These are phyloP conservation scores for Chrysosporium queenslandicum DNA, from an alignment of 2,329 filamentous ascomycete species.

Conservation along the genomic window DNA sequence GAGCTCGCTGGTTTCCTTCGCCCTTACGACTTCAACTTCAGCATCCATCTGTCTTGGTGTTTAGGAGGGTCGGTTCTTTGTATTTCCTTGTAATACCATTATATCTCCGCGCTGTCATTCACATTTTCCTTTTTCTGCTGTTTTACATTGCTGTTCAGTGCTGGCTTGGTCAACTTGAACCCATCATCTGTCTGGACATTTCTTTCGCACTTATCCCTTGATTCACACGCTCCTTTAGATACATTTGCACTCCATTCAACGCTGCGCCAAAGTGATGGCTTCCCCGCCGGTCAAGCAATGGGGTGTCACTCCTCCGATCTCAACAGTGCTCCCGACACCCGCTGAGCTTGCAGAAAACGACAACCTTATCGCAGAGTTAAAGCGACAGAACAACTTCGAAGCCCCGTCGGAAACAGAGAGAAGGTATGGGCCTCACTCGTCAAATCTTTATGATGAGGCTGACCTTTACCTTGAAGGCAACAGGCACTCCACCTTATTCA, in stretches of 20 bases:
- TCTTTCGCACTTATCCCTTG: neutral
- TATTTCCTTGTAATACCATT: conserved; percentile 11
- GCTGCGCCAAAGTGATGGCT: conserved; percentile 25
- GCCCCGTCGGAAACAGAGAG: conserved; percentile 69
- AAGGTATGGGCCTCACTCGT: conserved; percentile 45
- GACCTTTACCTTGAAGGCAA: conserved; percentile 40
- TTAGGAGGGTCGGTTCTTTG: conserved; percentile 9
- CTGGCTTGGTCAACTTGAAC: neutral
- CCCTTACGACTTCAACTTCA: neutral
- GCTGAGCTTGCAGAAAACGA: conserved; percentile 68
- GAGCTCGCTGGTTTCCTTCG: neutral
- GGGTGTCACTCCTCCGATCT: conserved; percentile 81
- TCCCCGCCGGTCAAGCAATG: conserved; percentile 39
- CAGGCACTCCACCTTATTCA: conserved; percentile 68
- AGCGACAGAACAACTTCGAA: conserved; percentile 86
- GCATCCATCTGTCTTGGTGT: conserved; percentile 3
- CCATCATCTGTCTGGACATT: neutral
- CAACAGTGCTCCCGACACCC: conserved; percentile 62
- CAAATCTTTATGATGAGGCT: neutral
- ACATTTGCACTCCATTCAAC: neutral
- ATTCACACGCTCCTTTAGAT: neutral
- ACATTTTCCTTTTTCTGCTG: neutral
- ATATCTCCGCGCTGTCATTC: neutral
- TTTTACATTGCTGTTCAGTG: neutral
- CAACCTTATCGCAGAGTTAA: conserved; percentile 71